Conservation (phyloP, 306 rosid species). For the Aeschynomene evenia region DNA sequence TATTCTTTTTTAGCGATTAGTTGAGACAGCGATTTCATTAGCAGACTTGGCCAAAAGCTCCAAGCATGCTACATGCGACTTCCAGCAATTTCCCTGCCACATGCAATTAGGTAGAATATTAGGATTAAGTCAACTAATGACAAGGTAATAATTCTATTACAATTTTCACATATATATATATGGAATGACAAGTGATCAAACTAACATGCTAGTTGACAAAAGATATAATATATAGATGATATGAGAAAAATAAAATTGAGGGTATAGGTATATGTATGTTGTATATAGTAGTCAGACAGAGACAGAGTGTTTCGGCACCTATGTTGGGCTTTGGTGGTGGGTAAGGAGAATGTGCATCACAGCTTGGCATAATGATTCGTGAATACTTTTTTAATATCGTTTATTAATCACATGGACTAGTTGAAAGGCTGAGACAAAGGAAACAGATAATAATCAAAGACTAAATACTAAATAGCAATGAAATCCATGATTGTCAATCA, state of each 20-base stretch:
- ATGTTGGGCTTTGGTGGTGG: constrained; percentile 39
- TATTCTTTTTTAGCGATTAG: constrained; percentile 25
- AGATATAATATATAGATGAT: not conserved
- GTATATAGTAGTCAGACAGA: not conserved
- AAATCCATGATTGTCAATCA: not conserved
- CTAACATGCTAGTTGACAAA: constrained; percentile 31
- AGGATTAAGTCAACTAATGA: constrained; percentile 44
- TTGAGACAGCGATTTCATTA: constrained; percentile 57
- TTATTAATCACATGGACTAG: constrained; percentile 33
- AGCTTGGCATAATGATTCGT: constrained; percentile 45
- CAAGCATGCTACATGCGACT: constrained; percentile 77
- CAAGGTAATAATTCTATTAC: constrained; percentile 2
- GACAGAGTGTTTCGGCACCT: constrained; percentile 36
- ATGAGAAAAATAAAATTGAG: constrained; percentile 30
- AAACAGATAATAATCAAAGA: constrained; percentile 14
- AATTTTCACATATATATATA: constrained; percentile 14
- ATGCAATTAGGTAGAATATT: constrained; percentile 28
- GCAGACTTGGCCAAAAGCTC: constrained; percentile 64
- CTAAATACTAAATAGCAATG: constrained; percentile 7
- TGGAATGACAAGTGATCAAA: not conserved
- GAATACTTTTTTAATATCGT: constrained; percentile 15
- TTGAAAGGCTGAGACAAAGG: constrained; percentile 26
- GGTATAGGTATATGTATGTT: not conserved
- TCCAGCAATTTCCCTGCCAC: constrained; percentile 84
- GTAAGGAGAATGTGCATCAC: constrained; percentile 37